Base-by-base conservation (phyloP, 257 asterid species). In the Solanum arcanum region DNA sequence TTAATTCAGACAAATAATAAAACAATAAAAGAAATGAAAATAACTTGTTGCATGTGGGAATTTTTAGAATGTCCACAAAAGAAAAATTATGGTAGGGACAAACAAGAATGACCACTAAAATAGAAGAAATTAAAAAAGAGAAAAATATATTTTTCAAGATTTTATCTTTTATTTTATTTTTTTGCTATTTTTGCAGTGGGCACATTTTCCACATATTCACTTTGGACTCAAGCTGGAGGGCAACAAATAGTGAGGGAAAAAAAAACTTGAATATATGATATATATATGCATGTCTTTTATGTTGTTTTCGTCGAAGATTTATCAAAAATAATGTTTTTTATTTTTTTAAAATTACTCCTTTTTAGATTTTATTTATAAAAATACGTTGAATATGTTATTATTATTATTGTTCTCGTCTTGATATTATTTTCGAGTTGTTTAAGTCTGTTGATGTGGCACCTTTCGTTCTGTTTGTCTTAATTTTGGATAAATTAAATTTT, bases 141-240 rank as follows among this genome's bases (percentile, higher is more conserved):
- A 72, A n/a, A 72, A n/a, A 72, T 8, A 78, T 78, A 39, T 42
- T 42, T 76, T 27, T 42, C 60, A 42, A 76, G 83, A 76, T 76
- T 42, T 76, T 76, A 77, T 14, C 62, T 78, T 78, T 46, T 47
- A 25, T 18, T 15, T 46, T 3, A 33, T 3, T 9, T 59, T 14
- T 60, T 77, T 13, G 31, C 86, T 16, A 68, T 47, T 13, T 12
- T 39, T 90, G 91, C 96, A 96, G 99, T 96, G 99, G 98, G 99
- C 99, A 92, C 98, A 96, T 94, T 93, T 93, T 87, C 99, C 99
- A 83, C 98, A 94, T 80, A 96, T 96, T 73, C 98, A 96, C 88
- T 96, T 92, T 91, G 98, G 98, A 91, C 92, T 92, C 49, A 96
- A 94, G 89, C 86, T 92, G 94, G 98, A 95, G 9, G 83, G 92